Conservation (phyloP, 805 yeast species). For the Hagleromyces aurorensis region DNA sequence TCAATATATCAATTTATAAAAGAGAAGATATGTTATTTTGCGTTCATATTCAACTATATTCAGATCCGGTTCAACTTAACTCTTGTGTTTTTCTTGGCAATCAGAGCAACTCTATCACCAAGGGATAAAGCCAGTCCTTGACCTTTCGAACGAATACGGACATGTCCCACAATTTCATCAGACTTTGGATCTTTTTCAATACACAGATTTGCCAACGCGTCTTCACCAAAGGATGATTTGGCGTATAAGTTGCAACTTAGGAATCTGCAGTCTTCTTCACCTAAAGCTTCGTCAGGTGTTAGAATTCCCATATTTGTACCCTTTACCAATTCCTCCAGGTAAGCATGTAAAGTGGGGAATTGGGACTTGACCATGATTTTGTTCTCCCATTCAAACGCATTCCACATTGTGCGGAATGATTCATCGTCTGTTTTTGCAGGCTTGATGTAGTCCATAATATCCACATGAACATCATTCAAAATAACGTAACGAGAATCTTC, state of each 20-base stretch:
- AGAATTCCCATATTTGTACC: constrained; percentile 92
- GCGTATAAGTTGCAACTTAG: constrained; percentile 92
- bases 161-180: constrained; percentile 84
- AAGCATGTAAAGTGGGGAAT: constrained; percentile 60
- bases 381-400: constrained; percentile 99
- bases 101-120: constrained; percentile 88
- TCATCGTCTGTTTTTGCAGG: constrained; percentile 89
- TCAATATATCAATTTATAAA: constrained; percentile 1
- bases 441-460: constrained; percentile 93
- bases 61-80: constrained; percentile 30
- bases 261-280: constrained; percentile 70
- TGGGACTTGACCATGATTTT: constrained; percentile 81
- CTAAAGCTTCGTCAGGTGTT: constrained; percentile 86
- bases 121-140: constrained; percentile 93
- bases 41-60: constrained; percentile 1
- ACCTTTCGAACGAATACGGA: constrained; percentile 93
- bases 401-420: constrained; percentile 96
- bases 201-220: constrained; percentile 91
- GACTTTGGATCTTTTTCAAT: constrained; percentile 65
- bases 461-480: constrained; percentile 89
- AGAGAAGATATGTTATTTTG: not conserved
- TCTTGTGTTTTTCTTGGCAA: constrained; percentile 52
- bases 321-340: constrained; percentile 56
- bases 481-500: constrained; percentile 85
- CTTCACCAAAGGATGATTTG: constrained; percentile 91